Percentiles rank a stretch among this genome's conserved stretches.
Conservation (phyloP, 441 rosid genomes). For the Populus trichocarpa region DNA sequence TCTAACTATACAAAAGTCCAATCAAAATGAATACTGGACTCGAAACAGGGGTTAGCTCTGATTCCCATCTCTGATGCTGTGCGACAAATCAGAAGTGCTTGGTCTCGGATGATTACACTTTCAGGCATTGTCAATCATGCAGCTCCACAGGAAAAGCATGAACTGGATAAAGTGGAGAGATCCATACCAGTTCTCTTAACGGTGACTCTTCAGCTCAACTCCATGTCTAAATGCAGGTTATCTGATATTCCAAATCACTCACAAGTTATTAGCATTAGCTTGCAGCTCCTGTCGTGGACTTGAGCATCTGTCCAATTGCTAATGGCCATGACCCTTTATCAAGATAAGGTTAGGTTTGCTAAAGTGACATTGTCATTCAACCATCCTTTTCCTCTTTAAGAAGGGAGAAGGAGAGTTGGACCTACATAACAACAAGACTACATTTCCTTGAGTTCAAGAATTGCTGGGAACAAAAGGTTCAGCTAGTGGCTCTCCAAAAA, state of each 20-base stretch:
- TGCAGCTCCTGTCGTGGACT: not conserved
- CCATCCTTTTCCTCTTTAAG: not conserved
- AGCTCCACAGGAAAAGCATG: not conserved
- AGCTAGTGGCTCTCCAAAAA: not conserved
- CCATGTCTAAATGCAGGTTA: not conserved
- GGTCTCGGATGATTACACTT: not conserved
- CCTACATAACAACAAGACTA: not conserved
- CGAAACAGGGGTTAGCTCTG: not conserved
- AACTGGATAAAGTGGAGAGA: not conserved
- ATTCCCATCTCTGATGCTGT: not conserved
- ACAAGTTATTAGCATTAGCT: not conserved
- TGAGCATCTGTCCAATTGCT: not conserved
- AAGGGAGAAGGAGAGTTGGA: not conserved
- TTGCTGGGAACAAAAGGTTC: not conserved
- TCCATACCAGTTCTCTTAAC: not conserved
- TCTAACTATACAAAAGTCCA: not conserved
- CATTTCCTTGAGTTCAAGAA: not conserved
- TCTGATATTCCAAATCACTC: not conserved
- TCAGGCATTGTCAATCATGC: not conserved
- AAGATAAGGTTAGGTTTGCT: constrained; percentile 5
- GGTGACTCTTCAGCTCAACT: not conserved
- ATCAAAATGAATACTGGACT: not conserved
- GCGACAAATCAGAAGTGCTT: not conserved
- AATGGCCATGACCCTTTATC: not conserved
- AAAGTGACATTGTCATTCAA: not conserved